Percentiles rank a stretch among this genome's conserved stretches.
Conservation (phyloP, 1,139 yeast species). For the Blastobotrys capitulatus region DNA sequence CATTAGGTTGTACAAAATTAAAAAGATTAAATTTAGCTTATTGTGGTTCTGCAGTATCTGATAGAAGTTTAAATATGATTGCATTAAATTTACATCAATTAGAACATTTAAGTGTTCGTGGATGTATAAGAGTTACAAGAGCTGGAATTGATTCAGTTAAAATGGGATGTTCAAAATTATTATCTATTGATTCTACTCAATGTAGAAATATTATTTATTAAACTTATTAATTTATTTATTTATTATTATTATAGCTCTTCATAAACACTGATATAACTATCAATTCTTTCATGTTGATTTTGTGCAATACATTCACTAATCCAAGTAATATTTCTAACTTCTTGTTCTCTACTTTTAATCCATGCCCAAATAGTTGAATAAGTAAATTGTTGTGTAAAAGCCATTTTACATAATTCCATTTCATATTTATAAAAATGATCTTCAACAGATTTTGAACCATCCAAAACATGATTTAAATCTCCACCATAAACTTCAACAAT, state of each 20-base stretch:
- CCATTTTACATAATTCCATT: constrained; percentile 86
- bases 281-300: constrained; percentile 41
- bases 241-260: constrained; percentile 16
- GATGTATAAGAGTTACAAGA: constrained; percentile 69
- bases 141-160: constrained; percentile 66
- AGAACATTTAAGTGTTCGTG: constrained; percentile 49
- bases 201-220: constrained; percentile 45
- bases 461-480: constrained; percentile 61
- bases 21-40: constrained; percentile 55
- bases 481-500: constrained; percentile 67
- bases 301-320: constrained; percentile 83
- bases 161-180: constrained; percentile 49
- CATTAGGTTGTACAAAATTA: constrained; percentile 57
- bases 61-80: constrained; percentile 58
- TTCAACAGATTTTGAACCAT: constrained; percentile 59
- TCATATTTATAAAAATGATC: constrained; percentile 91
- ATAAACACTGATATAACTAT: constrained; percentile 35
- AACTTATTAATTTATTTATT: neutral
- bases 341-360: constrained; percentile 94
- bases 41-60: constrained; percentile 78
- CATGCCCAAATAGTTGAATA: constrained; percentile 92
- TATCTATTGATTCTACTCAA: constrained; percentile 56
- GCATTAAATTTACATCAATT: constrained; percentile 49
- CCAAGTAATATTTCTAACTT: constrained; percentile 95
- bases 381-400: constrained; percentile 95